Conservation (phyloP, 257 asterid species). For the Solanum dulcamara region DNA sequence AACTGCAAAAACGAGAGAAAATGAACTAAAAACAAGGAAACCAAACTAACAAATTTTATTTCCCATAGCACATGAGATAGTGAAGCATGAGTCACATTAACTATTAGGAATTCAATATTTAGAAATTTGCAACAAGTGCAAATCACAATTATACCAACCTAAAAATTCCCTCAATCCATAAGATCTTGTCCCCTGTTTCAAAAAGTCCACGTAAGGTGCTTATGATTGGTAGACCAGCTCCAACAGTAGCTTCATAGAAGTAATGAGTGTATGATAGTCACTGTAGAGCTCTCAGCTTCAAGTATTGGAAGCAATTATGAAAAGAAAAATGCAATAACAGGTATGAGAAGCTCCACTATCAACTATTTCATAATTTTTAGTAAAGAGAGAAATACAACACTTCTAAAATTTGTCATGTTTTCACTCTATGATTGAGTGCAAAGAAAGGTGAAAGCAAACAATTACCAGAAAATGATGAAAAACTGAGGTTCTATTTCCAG, state of each 20-base stretch:
- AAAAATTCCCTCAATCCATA: slow-evolving; percentile 87
- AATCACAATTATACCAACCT: slow-evolving; percentile 40
- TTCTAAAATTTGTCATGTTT: not conserved
- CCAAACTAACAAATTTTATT: not conserved
- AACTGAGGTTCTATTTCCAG: not conserved
- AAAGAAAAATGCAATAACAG: not conserved
- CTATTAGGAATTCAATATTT: not conserved
- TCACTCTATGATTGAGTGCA: not conserved
- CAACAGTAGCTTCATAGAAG: slow-evolving; percentile 98
- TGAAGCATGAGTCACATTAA: not conserved
- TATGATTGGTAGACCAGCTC: slow-evolving; percentile 97
- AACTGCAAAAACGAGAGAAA: slow-evolving; percentile 42
- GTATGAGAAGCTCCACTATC: no score
- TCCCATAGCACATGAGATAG: not conserved
- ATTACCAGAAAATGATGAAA: not conserved
- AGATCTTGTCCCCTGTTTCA: slow-evolving; percentile 93
- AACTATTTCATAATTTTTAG: not conserved
- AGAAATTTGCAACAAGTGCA: not conserved
- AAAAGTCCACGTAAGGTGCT: slow-evolving; percentile 90
- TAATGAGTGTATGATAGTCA: slow-evolving; percentile 88
- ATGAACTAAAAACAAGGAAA: slow-evolving; percentile 6
- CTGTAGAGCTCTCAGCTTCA: slow-evolving; percentile 90
- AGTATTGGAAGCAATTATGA: slow-evolving; percentile 41
- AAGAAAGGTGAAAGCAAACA: not conserved
- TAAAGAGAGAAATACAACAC: not conserved